Percentiles rank a stretch among this genome's conserved stretches.
Evolutionary conservation across 2,329 filamentous ascomycete species (phyloP).

Genomic region (Exophiala viscosa): DNA sequence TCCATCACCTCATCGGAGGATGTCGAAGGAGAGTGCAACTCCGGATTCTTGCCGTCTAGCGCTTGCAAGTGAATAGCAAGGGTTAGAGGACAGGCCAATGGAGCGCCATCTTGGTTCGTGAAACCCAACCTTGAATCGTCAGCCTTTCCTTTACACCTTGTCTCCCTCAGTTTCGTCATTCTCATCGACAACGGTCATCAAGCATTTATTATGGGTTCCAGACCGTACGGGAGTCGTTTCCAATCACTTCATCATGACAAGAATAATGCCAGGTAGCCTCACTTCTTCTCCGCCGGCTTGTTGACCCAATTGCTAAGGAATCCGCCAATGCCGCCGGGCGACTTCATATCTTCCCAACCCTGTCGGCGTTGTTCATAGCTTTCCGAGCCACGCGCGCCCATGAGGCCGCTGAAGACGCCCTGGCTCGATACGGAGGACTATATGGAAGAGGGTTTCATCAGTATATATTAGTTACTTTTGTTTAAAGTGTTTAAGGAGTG

Average conservation of each 20-base stretch:
- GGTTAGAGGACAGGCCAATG: too few relatives aligned
- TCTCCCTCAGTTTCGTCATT: background rate
- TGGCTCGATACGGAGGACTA: conserved; percentile 23
- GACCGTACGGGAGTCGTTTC: background rate
- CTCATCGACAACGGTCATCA: background rate
- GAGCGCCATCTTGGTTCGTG: background rate
- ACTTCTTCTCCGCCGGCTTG: conserved; percentile 23
- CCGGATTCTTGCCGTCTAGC: too few relatives aligned
- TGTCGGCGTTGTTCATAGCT: conserved; percentile 16
- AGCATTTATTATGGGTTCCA: background rate
- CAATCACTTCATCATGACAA: background rate
- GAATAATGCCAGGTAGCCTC: background rate
- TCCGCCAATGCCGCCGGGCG: conserved; percentile 8
- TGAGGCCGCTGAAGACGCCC: conserved; percentile 23
- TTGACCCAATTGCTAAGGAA: conserved; percentile 15
- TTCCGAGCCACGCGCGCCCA: conserved; percentile 15
- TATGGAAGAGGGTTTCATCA: background rate
- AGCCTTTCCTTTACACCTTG: background rate
- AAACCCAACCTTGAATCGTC: too few relatives aligned
- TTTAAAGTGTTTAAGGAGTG: too few relatives aligned
- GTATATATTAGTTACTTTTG: too few relatives aligned
- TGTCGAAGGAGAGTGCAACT: too few relatives aligned
- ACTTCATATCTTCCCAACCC: conserved; percentile 22
- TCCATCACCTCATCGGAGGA: too few relatives aligned
- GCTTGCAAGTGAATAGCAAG: too few relatives aligned